These are phyloP conservation scores for Hericium alpestre DNA, from an alignment of 768 basidiomycete genomes.

Conservation along the genomic window DNA sequence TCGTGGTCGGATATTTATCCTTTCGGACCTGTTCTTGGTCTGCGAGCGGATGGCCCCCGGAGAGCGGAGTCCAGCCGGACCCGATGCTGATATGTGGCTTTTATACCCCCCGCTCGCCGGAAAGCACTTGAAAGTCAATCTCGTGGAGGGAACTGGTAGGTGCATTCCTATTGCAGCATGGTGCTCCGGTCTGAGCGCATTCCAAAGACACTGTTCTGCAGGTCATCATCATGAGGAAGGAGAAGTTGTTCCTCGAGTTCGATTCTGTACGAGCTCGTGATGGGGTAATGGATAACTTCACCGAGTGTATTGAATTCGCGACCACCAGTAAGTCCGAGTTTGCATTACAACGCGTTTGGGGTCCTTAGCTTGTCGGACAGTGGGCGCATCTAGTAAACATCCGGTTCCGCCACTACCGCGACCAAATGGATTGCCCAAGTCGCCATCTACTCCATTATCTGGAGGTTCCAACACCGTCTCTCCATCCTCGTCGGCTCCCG, in stretches of 20 bases:
- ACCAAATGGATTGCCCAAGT: conserved; percentile 17
- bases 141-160: conserved; percentile 51
- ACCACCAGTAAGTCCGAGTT: conserved; percentile 43
- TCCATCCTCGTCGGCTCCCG: conserved; percentile 13
- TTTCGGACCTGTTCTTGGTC: conserved; percentile 87
- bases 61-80: conserved; percentile 44
- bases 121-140: conserved; percentile 72
- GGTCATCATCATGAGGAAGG: conserved; percentile 81
- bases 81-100: conserved; percentile 77
- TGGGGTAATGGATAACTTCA: conserved; percentile 56
- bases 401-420: conserved; percentile 61
- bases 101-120: conserved; percentile 93
- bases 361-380: background rate
- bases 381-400: conserved; percentile 37
- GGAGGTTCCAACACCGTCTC: background rate
- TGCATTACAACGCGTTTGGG: background rate
- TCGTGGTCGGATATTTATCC: conserved; percentile 74
- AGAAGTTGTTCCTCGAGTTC: conserved; percentile 59
- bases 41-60: conserved; percentile 67
- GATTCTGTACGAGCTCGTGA: conserved; percentile 51
- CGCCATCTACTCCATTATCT: background rate
- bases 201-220: conserved; percentile 59
- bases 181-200: background rate
- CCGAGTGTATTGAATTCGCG: conserved; percentile 79
- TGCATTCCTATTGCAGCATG: conserved; percentile 3